phyloP scores from a whole-genome alignment of 768 basidiomycete species.

The Macrolepiota albuminosa region DNA sequence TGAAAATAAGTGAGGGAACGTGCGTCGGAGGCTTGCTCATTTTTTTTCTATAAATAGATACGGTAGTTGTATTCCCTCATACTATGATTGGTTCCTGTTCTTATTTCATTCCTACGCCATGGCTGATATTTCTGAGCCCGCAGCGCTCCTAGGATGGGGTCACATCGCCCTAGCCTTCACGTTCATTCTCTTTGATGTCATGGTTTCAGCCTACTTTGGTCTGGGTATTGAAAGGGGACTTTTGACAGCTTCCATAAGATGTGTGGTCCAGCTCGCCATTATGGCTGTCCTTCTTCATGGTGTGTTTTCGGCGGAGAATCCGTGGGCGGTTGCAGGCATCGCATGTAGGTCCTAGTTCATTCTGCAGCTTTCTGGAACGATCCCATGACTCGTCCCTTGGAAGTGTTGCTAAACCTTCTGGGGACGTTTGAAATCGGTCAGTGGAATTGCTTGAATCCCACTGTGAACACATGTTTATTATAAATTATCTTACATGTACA shows the following conservation, averaged over 20 bases:
- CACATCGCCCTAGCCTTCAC: conserved; percentile 73
- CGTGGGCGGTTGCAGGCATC: conserved; percentile 72
- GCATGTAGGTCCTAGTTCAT: conserved; percentile 47
- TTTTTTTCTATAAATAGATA: not conserved
- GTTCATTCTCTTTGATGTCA: conserved; percentile 71
- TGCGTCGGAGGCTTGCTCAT: not conserved
- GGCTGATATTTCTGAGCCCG: conserved; percentile 7
- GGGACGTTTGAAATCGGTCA: conserved; percentile 75
- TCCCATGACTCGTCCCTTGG: not conserved
- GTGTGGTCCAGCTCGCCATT: conserved; percentile 71
- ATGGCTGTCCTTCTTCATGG: conserved; percentile 66
- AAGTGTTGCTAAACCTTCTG: conserved; percentile 68
- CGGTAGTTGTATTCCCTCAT: not conserved
- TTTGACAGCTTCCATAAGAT: conserved; percentile 65
- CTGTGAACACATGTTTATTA: not conserved
- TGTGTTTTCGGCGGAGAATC: conserved; percentile 72
- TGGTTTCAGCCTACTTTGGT: conserved; percentile 57
- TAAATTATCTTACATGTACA: conserved; percentile 19
- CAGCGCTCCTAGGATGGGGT: conserved; percentile 48
- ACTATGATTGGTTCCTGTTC: conserved; percentile 1
- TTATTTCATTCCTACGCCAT: not conserved
- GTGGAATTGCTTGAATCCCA: conserved; percentile 15
- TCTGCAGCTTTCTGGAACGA: not conserved
- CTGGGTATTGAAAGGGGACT: conserved; percentile 69
- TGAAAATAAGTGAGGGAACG: not conserved